Percentiles rank a stretch among this genome's conserved stretches.
phyloP scores from a whole-genome alignment of 768 basidiomycete species.

The Cyclocybe cylindracea region DNA sequence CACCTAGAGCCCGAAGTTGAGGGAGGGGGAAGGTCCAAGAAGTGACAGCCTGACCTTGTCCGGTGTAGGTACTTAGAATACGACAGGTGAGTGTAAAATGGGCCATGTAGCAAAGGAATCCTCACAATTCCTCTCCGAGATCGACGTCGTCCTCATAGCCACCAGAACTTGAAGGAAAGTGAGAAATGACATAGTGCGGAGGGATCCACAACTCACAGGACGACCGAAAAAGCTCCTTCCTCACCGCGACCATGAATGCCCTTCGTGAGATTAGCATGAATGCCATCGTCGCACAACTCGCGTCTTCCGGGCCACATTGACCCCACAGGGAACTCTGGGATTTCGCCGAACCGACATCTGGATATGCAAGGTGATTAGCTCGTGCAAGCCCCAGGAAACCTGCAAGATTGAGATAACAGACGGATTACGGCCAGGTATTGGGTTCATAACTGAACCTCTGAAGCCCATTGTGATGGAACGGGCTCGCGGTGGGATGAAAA shows the following conservation, averaged over 20 bases:
- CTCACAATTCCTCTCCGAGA: slow-evolving; percentile 18
- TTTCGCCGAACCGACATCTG: slow-evolving; percentile 5
- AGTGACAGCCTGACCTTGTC: slow-evolving; percentile 7
- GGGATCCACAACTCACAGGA: slow-evolving; percentile 3
- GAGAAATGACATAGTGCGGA: not conserved
- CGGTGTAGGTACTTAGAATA: slow-evolving; percentile 14
- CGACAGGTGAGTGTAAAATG: not conserved
- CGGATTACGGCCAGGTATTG: slow-evolving; percentile 4
- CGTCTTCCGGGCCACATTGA: slow-evolving; percentile 5
- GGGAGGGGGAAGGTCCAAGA: not conserved
- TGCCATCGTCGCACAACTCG: slow-evolving; percentile 8
- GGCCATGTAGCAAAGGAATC: not conserved
- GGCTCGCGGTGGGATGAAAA: not conserved
- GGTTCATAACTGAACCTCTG: slow-evolving; percentile 6
- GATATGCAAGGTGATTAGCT: too few species aligned
- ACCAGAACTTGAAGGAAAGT: slow-evolving; percentile 8
- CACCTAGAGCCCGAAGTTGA: not conserved
- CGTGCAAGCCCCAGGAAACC: too few species aligned
- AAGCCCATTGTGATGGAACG: not conserved
- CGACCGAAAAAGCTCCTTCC: slow-evolving; percentile 7
- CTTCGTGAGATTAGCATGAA: slow-evolving; percentile 1
- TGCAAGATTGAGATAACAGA: not conserved
- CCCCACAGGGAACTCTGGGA: slow-evolving; percentile 6
- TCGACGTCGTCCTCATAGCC: slow-evolving; percentile 20
- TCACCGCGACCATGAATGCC: slow-evolving; percentile 5